phyloP scores from a whole-genome alignment of 164 flowering plant species.

The Macadamia tetraphylla region DNA sequence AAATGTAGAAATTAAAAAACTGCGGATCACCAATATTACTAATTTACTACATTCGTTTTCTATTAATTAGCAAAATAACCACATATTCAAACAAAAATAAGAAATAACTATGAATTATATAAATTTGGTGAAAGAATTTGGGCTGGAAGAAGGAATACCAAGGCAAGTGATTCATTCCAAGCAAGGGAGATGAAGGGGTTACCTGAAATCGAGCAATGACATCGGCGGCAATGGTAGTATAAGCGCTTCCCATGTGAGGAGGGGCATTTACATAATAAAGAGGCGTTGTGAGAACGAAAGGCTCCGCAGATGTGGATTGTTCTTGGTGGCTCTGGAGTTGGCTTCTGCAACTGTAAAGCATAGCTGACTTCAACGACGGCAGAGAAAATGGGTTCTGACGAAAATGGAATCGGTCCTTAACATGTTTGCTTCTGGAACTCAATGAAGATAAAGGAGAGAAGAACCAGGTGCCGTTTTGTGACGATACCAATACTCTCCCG shows the following conservation, averaged over 20 bases:
- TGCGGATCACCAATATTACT: no score
- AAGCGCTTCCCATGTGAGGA: constrained; percentile 99
- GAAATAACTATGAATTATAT: neutral
- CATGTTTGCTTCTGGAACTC: constrained; percentile 3
- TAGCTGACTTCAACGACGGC: constrained; percentile 17
- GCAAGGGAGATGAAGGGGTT: neutral
- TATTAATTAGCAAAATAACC: no score
- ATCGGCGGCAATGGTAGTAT: constrained; percentile 97
- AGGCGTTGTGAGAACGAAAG: constrained; percentile 93
- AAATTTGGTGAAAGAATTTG: neutral
- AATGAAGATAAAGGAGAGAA: neutral
- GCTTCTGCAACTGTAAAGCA: constrained; percentile 27
- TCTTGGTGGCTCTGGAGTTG: constrained; percentile 6
- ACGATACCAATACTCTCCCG: neutral
- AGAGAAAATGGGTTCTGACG: constrained; percentile 17
- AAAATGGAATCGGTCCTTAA: constrained; percentile 21
- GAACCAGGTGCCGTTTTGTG: neutral
- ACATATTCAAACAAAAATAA: neutral
- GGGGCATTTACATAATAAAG: constrained; percentile 98
- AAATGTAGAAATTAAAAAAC: no score
- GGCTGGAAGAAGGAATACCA: neutral
- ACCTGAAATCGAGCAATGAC: constrained; percentile 97
- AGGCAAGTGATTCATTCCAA: neutral
- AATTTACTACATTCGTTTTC: no score
- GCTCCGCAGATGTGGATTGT: constrained; percentile 19